A percentile compares a stretch with the other conserved stretches of the same genome.
phyloP scores from a whole-genome alignment of 208 protist genomes.

The Trichomonas gallinae region DNA sequence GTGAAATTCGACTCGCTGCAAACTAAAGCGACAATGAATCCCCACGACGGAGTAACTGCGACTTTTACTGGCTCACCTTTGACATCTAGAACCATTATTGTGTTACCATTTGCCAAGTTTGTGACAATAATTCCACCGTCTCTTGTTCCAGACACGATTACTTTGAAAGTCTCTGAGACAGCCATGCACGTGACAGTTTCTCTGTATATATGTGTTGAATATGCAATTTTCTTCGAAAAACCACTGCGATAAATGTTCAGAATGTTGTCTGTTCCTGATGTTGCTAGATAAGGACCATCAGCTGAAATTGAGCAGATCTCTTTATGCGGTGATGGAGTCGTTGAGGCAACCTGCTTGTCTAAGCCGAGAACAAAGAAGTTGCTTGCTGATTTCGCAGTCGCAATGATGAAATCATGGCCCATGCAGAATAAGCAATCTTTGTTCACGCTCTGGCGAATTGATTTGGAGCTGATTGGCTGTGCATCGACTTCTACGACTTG shows the following conservation, averaged over 20 bases:
- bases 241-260: background rate
- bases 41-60: background rate
- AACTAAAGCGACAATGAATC: background rate
- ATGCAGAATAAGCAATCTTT: background rate
- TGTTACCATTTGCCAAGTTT: background rate
- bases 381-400: background rate
- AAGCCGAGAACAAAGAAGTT: background rate
- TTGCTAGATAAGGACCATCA: background rate
- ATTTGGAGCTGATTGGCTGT: background rate
- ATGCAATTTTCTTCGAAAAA: background rate
- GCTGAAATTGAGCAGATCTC: background rate
- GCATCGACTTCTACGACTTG: background rate
- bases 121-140: background rate
- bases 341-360: background rate
- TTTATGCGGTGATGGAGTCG: background rate
- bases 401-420: background rate
- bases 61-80: background rate
- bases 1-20: background rate
- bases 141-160: background rate
- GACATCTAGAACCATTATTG: background rate
- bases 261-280: background rate
- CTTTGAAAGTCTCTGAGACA: background rate
- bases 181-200: background rate
- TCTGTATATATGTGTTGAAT: background rate
- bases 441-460: background rate